Evolutionary conservation across 179 eudicot species (phyloP), one percentile per base, ranked within the genome.

Genomic region (Spergularia azorica): DNA sequence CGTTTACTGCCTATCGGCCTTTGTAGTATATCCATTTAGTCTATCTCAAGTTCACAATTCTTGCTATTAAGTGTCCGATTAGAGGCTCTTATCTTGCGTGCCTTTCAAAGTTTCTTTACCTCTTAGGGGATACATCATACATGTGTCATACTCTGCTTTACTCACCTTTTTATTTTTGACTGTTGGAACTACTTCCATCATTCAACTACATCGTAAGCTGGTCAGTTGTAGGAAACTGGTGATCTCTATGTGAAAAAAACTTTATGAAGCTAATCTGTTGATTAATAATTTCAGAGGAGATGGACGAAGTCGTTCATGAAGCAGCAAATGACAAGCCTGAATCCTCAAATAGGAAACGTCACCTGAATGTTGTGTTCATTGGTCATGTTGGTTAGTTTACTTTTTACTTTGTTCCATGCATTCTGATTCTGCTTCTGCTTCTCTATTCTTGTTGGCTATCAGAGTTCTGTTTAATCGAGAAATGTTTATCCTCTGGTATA

Each of bases 321-420:
- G 77, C 57, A 17, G 67, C 18, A 6, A 86, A 86, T 66, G 88
- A 71, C 60, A 67, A 3, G 9, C 76, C 71, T 72, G 82, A 84
- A 56, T 77, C 69, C 46, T 83, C 75, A 59, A 76, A 81, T 16
- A 87, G 67, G 82, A 95, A 95, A 82, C 86, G 99, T 2, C 99
- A 95, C 72, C 78, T 94, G 86, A 95, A 95, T 88, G 96, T 87
- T 12, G 99, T 95, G 54, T 95, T 94, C 71, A 95, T 95, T 81
- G 99, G 99, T 72, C 99, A 95, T 78, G 99, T 95, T 79, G 99
- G 99, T 95, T 85, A 67, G 97, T 81, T 67, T 38, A 56, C 43
- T 61, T 72, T 51, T 2, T 61, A 26, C n/a, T n/a, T n/a, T n/a
- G n/a, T n/a, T n/a, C n/a, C n/a, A n/a, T 11, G 38, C 5, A 10